Base-by-base conservation (phyloP, 2,329 filamentous ascomycete species). In the Cryphonectria nitschkei region DNA sequence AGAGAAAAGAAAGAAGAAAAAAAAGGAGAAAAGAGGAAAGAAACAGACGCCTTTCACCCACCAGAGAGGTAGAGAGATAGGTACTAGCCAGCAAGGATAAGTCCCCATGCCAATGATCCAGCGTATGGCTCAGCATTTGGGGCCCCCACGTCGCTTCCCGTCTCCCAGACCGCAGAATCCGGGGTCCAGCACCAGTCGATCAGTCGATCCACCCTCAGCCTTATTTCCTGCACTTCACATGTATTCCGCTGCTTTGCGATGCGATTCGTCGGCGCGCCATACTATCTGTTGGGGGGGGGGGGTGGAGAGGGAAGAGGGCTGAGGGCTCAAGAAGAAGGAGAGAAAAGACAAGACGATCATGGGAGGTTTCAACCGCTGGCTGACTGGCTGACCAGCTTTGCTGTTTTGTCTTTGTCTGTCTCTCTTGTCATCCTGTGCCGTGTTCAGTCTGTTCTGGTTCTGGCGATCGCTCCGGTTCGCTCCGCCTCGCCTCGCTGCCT, bases 181-280 rank as follows among this genome's bases (percentile, higher is more conserved):
- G 58, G 58, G 58, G 58, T 61, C 58, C 34, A 7, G 34, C 52
- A 56, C n/a, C 54, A 58, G 54, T 32, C 54, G 26, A 19, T 32
- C 58, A 61, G 58, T 39, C 58, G 34, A 61, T 61, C 58, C 8
- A 32, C 58, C 34, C 34, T 61, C 58, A 61, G 58, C 58, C 58
- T 61, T 61, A 61, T n/a, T 39, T 61, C 26, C 32, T 61, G 58
- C 58, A 61, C 32, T 13, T 61, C 19, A 9, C 19, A 61, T 61
- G 58, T 7, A 39, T 37, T 22, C 34, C 58, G 34, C 58, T 34
- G 9, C 32, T 39, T 39, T 19, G 32, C 4, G 19, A 34, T 61
- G 58, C 32, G 8, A 39, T 56, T 29, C 5, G 52, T 56, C 52
- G 52, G 26, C 52, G 13, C 34, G 26, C 13, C 26, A 9, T 56